Percentiles rank a stretch among this genome's conserved stretches.
phyloP scores from a whole-genome alignment of 1,139 yeast genomes.

The Suhomyces atakaporum region DNA sequence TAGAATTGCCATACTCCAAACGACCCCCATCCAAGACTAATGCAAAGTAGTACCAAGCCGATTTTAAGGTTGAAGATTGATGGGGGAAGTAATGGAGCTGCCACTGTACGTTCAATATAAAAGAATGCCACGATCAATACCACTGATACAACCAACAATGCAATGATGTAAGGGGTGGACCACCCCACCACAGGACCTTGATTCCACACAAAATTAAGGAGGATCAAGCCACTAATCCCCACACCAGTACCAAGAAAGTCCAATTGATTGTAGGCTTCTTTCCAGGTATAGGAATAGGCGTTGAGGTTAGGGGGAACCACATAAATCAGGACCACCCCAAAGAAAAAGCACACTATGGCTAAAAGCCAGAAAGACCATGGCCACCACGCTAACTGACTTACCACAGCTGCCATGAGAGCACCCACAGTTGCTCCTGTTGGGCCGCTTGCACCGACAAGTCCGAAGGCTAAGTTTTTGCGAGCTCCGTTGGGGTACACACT shows the following conservation, averaged over 20 bases:
- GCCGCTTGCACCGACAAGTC: slow-evolving; percentile 54
- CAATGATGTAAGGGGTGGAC: slow-evolving; percentile 48
- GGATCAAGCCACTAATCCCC: slow-evolving; percentile 50
- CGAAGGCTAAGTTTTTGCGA: slow-evolving; percentile 53
- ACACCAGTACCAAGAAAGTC: slow-evolving; percentile 49
- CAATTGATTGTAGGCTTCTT: slow-evolving; percentile 24
- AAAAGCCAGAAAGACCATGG: slow-evolving; percentile 55
- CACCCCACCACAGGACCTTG: slow-evolving; percentile 59
- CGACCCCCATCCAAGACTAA: slow-evolving; percentile 58
- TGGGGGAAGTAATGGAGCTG: slow-evolving; percentile 49
- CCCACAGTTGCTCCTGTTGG: slow-evolving; percentile 58
- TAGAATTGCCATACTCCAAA: slow-evolving; percentile 56
- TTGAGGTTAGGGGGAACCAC: slow-evolving; percentile 42
- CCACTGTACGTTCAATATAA: slow-evolving; percentile 28
- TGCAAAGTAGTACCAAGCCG: slow-evolving; percentile 37
- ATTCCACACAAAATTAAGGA: slow-evolving; percentile 54
- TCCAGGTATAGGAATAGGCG: slow-evolving; percentile 8
- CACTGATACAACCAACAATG: slow-evolving; percentile 43
- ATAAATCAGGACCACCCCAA: slow-evolving; percentile 29
- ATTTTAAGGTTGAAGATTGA: slow-evolving; percentile 40
- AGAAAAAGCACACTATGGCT: slow-evolving; percentile 35
- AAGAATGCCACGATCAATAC: slow-evolving; percentile 35
- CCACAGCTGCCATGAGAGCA: slow-evolving; percentile 49
- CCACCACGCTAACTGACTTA: slow-evolving; percentile 48
- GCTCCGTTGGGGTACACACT: slow-evolving; percentile 46